phyloP scores from a whole-genome alignment of 208 protist genomes.

The Crithidia acanthocephali region DNA sequence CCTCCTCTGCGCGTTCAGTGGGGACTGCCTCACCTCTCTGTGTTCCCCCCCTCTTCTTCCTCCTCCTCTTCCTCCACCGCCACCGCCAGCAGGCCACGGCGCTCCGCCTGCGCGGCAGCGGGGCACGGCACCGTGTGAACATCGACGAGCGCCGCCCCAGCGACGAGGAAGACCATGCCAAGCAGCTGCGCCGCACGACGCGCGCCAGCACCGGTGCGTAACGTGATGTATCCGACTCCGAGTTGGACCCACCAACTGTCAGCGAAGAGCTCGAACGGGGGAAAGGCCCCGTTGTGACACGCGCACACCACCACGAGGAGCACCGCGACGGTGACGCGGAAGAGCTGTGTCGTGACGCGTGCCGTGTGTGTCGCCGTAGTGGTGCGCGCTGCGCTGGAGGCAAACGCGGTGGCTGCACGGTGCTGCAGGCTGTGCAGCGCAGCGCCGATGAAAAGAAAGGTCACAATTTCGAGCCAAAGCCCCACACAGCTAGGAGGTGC shows the following conservation, averaged over 20 bases:
- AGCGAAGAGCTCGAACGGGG: not conserved
- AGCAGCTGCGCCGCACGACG: slow-evolving; percentile 23
- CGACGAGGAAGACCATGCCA: slow-evolving; percentile 18
- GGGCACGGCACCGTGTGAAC: not conserved
- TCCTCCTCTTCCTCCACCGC: slow-evolving; percentile 5
- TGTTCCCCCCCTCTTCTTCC: slow-evolving; percentile 7
- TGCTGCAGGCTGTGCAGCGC: too few species aligned
- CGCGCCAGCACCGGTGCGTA: slow-evolving; percentile 9
- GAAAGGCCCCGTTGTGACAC: slow-evolving; percentile 13
- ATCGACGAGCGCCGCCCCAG: slow-evolving; percentile 3
- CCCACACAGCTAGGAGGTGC: slow-evolving; percentile 22
- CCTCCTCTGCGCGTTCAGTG: too few species aligned
- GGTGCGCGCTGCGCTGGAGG: too few species aligned
- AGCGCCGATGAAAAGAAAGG: slow-evolving; percentile 12
- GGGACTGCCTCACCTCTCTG: not conserved
- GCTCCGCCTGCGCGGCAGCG: not conserved
- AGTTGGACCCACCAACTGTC: not conserved
- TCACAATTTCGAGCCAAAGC: slow-evolving; percentile 24
- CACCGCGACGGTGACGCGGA: not conserved
- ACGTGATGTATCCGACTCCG: slow-evolving; percentile 10
- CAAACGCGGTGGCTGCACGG: too few species aligned
- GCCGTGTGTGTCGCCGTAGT: not conserved
- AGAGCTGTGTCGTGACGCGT: too few species aligned
- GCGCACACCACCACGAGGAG: slow-evolving; percentile 7
- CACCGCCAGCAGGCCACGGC: not conserved